These are phyloP conservation scores for Acer saccharum DNA, from an alignment of 345 rosid genomes.

Conservation along the genomic window DNA sequence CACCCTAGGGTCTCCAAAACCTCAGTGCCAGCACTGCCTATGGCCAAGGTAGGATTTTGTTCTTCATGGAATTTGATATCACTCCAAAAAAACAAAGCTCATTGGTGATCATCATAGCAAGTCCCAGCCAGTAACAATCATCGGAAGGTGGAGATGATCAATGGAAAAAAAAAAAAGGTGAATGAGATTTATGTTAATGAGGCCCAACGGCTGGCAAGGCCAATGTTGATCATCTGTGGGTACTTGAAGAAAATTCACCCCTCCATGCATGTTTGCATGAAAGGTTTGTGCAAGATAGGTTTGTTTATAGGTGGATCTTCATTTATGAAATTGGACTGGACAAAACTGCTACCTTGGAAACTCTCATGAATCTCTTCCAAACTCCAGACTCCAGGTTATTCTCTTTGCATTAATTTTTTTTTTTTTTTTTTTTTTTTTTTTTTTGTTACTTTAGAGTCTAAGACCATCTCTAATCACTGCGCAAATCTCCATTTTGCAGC, in stretches of 20 bases:
- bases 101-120: conserved; percentile 4
- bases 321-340: conserved; percentile 69
- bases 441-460: too few relatives aligned
- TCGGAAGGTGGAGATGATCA: conserved; percentile 20
- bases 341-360: conserved; percentile 73
- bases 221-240: neutral
- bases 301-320: conserved; percentile 55
- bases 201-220: neutral
- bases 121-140: conserved; percentile 2
- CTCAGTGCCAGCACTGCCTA: neutral
- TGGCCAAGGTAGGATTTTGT: conserved; percentile 16
- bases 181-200: conserved; percentile 26
- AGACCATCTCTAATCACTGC: too few relatives aligned
- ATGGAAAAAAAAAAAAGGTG: conserved; percentile 33
- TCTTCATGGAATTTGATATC: neutral
- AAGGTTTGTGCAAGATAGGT: conserved; percentile 54
- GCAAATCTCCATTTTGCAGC: too few relatives aligned
- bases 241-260: conserved; percentile 15
- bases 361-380: conserved; percentile 58
- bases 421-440: neutral
- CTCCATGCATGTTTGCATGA: conserved; percentile 43
- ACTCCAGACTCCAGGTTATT: conserved; percentile 34
- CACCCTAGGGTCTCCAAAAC: too few relatives aligned
- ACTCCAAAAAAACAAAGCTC: neutral
- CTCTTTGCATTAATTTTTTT: neutral